Evolutionary conservation across 495 filamentous ascomycete genomes (phyloP), one percentile per base, ranked within the genome.

Genomic region (Penicillium maclennaniae): DNA sequence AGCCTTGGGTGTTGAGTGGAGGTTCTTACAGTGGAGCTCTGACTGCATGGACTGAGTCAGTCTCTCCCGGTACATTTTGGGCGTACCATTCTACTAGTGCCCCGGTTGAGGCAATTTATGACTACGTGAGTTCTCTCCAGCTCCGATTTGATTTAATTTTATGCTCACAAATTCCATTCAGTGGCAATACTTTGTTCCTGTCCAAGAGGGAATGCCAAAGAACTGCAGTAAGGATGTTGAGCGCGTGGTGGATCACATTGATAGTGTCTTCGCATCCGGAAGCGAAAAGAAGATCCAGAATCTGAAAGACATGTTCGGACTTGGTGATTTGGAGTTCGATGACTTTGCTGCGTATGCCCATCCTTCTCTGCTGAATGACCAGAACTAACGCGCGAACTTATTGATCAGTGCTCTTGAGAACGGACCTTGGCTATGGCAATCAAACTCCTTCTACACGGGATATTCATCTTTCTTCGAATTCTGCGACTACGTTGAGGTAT

Each of bases 1-100:
- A 77, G 44, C 84, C 85, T 5, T 88, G 85, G 85, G 68, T 87
- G 9, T 75, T 80, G 47, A 71, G 72, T 1, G 85, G 85, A 31
- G 83, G 83, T 36, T 85, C 82, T 5, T 88, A 88, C 63, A 75
- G 79, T 25, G 85, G 84, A 45, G 83, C 83, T 6, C 66, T 87
- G 47, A 60, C 83, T 4, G 83, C 78, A 0, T 88, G 85, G 85
- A 77, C 77, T 7, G 79, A 78, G n/a, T 70, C 70, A 1, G 69
- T 75, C 17, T 70, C 79, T 6, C 83, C 83, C 1, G 84, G 83
- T 8, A 85, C 82, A 0, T 84, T 85, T 65, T 87, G 83, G 83
- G 84, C 83, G 2, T 86, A 85, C 54, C 79, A 84, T 55, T 77
- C 81, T 21, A 82, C 80, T 25, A 83, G 79, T 56, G 84, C 79